A percentile compares a stretch with the other conserved stretches of the same genome.
These are phyloP conservation scores for Clonostachys chloroleuca DNA, from an alignment of 2,329 filamentous ascomycete species.

Conservation along the genomic window DNA sequence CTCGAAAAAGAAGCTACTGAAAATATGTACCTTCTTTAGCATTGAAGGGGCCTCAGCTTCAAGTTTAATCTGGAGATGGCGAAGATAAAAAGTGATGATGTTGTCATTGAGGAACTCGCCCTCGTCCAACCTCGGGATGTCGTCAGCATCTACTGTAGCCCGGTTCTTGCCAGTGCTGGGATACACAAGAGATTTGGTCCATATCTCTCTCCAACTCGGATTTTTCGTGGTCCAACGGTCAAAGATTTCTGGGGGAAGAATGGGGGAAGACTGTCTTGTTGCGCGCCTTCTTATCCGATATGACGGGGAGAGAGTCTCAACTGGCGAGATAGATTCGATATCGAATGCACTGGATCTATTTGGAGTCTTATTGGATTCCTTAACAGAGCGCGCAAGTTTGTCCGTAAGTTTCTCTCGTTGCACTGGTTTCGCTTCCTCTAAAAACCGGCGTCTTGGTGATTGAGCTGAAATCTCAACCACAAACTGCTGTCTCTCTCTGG, in stretches of 20 bases:
- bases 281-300: too few relatives aligned
- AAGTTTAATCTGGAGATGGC: slow-evolving; percentile 62
- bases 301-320: too few relatives aligned
- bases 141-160: slow-evolving; percentile 64
- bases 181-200: slow-evolving; percentile 58
- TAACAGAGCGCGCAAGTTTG: too few relatives aligned
- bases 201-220: slow-evolving; percentile 44
- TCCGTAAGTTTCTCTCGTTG: too few relatives aligned
- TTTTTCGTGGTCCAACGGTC: slow-evolving; percentile 46
- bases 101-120: slow-evolving; percentile 91
- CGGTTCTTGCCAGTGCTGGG: slow-evolving; percentile 53
- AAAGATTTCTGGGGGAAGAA: not conserved
- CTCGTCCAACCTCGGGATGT: slow-evolving; percentile 75
- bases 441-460: too few relatives aligned
- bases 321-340: too few relatives aligned
- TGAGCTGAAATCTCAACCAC: too few relatives aligned
- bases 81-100: slow-evolving; percentile 82
- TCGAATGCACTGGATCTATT: too few relatives aligned
- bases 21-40: slow-evolving; percentile 71
- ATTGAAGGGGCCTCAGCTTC: slow-evolving; percentile 49
- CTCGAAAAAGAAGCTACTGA: slow-evolving; percentile 90
- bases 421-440: too few relatives aligned
- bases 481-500: too few relatives aligned
- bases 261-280: not conserved
- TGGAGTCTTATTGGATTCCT: too few relatives aligned